Evolutionary conservation across 306 rosid species (phyloP), one percentile per base, ranked within the genome.

Genomic region (Oemleria cerasiformis): DNA sequence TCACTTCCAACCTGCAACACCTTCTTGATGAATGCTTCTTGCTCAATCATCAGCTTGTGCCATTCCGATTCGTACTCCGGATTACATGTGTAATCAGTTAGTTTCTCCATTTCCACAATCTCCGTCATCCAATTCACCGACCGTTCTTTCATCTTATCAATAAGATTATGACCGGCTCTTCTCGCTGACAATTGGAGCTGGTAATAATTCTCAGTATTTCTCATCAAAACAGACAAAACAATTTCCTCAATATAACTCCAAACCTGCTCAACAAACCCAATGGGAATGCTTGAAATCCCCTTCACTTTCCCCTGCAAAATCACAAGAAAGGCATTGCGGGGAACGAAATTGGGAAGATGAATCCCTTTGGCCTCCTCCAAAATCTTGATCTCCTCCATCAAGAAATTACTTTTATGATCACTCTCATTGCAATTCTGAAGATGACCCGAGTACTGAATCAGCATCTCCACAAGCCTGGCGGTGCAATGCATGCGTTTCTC

Each of bases 401-500:
- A 58, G 51, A 86, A 85, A 44, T 55, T 64, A 40, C 19, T 30
- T 20, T 44, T 25, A 19, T 58, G 71, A 25, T 76, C 71, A 69
- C 43, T 63, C 2, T 13, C 70, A 40, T 44, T 0, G 70, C 47
- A 36, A 1, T 9, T 50, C 0, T 68, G 5, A 39, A 82, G 80
- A n/a, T 69, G 63, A 4, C 1, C 9, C 0, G 84, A 61, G 48
- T 36, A 83, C 0, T 54, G 2, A n/a, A 80, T 34, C 0, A 83
- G 72, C 83, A 65, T 80, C 2, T 86, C 82, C 0, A 72, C 83
- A 38, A 86, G 43, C 0, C 84, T 58, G 9, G 87, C 87, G 6
- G 87, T 86, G 5, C 83, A 83, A 56, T 82, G 89, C 86, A 79
- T 79, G 11, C 8, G 9, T 0, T 56, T 64, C 0, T 77, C 73